Evolutionary conservation across 352 stramenopile genomes (phyloP).

Genomic region (Globisporangium lucens): DNA sequence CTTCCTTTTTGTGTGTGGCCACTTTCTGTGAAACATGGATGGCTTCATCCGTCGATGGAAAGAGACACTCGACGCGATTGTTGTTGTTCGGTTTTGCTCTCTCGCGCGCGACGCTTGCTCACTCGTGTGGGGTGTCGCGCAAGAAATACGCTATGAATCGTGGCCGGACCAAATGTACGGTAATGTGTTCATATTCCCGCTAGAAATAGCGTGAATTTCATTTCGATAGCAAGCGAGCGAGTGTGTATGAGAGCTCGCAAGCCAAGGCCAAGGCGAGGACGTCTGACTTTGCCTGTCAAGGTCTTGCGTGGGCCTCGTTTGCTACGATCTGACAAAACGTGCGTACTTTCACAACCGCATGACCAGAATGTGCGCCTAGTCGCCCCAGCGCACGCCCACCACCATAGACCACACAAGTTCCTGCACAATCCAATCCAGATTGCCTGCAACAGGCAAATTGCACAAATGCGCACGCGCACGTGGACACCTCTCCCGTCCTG

Average conservation of each 20-base stretch:
- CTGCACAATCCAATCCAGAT: neutral
- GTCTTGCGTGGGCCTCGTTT: neutral
- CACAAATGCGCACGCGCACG: neutral
- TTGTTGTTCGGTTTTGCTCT: slow-evolving; percentile 6
- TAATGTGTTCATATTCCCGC: neutral
- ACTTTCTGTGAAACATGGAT: neutral
- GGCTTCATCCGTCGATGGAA: neutral
- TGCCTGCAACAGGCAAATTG: neutral
- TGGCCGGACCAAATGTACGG: neutral
- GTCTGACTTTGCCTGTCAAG: neutral
- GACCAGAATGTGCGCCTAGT: slow-evolving; percentile 2
- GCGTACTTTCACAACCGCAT: slow-evolving; percentile 5
- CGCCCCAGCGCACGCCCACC: neutral
- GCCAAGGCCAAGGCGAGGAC: neutral
- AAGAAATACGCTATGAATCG: slow-evolving; percentile 1
- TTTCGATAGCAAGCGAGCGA: neutral
- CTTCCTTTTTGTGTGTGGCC: neutral
- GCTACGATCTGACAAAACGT: slow-evolving; percentile 7
- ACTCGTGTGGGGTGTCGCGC: neutral
- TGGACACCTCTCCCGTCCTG: neutral
- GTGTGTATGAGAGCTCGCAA: neutral
- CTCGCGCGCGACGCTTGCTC: neutral
- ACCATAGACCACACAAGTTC: neutral
- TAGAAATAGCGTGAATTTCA: slow-evolving; percentile 4
- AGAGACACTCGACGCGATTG: neutral